phyloP scores from a whole-genome alignment of 768 basidiomycete species.

The Boletus huronensis region DNA sequence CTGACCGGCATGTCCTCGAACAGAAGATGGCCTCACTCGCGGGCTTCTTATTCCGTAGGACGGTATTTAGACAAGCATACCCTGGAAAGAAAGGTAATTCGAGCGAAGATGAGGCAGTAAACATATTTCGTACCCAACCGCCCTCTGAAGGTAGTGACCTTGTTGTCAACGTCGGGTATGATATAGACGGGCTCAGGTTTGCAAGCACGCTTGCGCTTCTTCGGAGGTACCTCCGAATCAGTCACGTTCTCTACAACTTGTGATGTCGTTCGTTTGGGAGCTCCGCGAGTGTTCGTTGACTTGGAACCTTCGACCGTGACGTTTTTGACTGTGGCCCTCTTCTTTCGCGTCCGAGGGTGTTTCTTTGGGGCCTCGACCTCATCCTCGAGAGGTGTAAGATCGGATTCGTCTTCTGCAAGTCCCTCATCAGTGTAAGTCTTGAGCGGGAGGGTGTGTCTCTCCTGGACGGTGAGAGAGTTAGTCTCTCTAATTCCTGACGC shows the following conservation, averaged over 20 bases:
- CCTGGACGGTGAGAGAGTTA: background rate
- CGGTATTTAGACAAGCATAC: conserved; percentile 84
- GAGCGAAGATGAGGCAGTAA: background rate
- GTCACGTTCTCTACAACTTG: conserved; percentile 11
- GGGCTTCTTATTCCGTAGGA: conserved; percentile 71
- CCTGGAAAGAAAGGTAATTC: conserved; percentile 33
- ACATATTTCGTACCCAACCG: conserved; percentile 41
- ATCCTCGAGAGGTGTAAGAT: conserved; percentile 17
- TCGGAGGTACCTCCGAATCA: conserved; percentile 8
- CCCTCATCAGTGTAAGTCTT: background rate
- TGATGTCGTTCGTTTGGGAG: conserved; percentile 8
- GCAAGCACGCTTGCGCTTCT: conserved; percentile 30
- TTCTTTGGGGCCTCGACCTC: background rate
- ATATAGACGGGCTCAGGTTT: conserved; percentile 54
- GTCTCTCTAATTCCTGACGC: background rate
- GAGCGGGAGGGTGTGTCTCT: background rate
- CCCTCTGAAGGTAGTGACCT: conserved; percentile 68
- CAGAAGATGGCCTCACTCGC: conserved; percentile 68
- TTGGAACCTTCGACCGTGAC: background rate
- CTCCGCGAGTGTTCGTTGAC: background rate
- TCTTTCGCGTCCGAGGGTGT: background rate
- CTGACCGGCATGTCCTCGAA: conserved; percentile 61
- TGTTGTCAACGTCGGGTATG: conserved; percentile 69
- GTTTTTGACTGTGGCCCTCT: background rate
- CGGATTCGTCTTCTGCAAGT: conserved; percentile 6